Conservation (phyloP, 768 basidiomycete genomes). For the Hirschioporus abietinus region DNA sequence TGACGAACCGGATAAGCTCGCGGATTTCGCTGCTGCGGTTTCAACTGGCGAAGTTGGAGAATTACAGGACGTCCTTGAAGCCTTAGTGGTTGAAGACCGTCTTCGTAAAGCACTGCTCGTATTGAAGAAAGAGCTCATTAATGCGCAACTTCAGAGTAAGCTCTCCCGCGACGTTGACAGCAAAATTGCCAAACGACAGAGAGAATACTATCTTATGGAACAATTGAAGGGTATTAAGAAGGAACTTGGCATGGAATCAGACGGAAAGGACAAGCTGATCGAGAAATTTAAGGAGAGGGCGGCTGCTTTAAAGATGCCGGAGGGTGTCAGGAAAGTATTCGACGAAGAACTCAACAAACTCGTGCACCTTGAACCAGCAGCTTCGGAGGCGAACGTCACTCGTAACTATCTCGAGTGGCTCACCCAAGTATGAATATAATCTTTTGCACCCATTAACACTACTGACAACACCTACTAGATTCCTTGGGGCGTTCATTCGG, state of each 20-base stretch:
- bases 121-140: conserved; percentile 96
- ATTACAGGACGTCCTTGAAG: conserved; percentile 90
- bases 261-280: conserved; percentile 91
- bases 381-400: conserved; percentile 90
- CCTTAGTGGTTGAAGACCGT: conserved; percentile 78
- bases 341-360: conserved; percentile 94
- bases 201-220: conserved; percentile 96
- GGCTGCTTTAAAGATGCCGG: conserved; percentile 79
- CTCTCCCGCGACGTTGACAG: conserved; percentile 88
- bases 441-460: neutral
- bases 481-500: conserved; percentile 94
- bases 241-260: conserved; percentile 91
- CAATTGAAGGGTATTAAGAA: conserved; percentile 96
- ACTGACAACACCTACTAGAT: conserved; percentile 42
- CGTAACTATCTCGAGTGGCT: conserved; percentile 94
- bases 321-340: conserved; percentile 85
- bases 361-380: conserved; percentile 82
- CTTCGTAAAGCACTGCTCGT: conserved; percentile 87
- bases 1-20: conserved; percentile 95
- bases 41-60: conserved; percentile 90
- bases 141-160: conserved; percentile 91
- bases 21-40: conserved; percentile 95
- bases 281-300: conserved; percentile 91
- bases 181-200: conserved; percentile 91
- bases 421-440: conserved; percentile 50